Conservation (phyloP, 2,329 filamentous ascomycete species). For the Zelopaecilomyces penicillatus region DNA sequence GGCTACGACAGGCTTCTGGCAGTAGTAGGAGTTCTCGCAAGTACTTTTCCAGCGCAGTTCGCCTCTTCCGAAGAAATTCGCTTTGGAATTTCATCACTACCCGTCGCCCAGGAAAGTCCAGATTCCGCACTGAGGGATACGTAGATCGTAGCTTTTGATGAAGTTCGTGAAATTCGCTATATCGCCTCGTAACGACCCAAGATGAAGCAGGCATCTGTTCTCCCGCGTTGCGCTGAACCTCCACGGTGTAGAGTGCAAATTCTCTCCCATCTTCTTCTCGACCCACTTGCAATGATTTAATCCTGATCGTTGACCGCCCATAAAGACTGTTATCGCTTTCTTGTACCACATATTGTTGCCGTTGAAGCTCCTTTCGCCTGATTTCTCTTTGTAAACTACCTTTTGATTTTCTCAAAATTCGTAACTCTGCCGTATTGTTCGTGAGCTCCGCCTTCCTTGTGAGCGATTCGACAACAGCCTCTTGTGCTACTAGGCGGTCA, state of each 20-base stretch:
- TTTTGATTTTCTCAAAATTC: slow-evolving; percentile 89
- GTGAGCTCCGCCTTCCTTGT: slow-evolving; percentile 92
- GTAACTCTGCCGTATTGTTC: slow-evolving; percentile 88
- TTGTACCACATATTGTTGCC: slow-evolving; percentile 94
- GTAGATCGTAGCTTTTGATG: slow-evolving; percentile 79
- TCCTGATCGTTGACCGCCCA: slow-evolving; percentile 79
- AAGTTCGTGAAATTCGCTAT: slow-evolving; percentile 94
- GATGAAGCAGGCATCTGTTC: slow-evolving; percentile 95
- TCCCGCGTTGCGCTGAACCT: slow-evolving; percentile 81
- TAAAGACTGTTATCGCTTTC: slow-evolving; percentile 97
- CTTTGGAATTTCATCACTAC: slow-evolving; percentile 95
- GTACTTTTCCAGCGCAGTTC: slow-evolving; percentile 77
- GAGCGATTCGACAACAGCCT: slow-evolving; percentile 83
- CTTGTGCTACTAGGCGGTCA: slow-evolving; percentile 77
- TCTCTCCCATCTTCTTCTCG: slow-evolving; percentile 88
- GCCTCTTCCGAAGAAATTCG: slow-evolving; percentile 87
- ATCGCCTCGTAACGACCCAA: slow-evolving; percentile 86
- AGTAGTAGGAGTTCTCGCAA: slow-evolving; percentile 72
- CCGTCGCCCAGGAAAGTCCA: slow-evolving; percentile 86
- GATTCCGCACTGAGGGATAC: slow-evolving; percentile 78
- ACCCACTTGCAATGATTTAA: slow-evolving; percentile 88
- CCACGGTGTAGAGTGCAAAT: slow-evolving; percentile 86
- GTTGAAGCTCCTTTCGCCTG: slow-evolving; percentile 85
- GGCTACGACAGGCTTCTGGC: slow-evolving; percentile 88
- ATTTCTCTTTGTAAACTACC: slow-evolving; percentile 89